Conservation (phyloP, 805 yeast species). For the Saccharomycopsis sp. region DNA sequence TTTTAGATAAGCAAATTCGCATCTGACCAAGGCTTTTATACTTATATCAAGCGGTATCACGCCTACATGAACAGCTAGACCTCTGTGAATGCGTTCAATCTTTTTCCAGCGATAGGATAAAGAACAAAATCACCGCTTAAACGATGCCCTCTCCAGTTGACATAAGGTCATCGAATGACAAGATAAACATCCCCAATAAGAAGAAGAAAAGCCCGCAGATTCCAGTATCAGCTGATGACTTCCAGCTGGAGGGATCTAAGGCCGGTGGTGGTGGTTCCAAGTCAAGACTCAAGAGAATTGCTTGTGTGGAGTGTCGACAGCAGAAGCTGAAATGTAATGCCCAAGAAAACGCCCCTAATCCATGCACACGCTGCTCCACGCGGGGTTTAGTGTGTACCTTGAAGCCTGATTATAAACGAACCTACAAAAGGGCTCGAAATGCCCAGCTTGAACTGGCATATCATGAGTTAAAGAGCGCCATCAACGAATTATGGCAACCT, state of each 20-base stretch:
- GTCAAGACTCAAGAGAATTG: slow-evolving; percentile 47
- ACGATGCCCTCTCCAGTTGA: too few species aligned
- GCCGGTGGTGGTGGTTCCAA: background rate
- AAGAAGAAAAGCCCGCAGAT: background rate
- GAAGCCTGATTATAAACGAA: slow-evolving; percentile 78
- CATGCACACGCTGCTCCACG: slow-evolving; percentile 78
- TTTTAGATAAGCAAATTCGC: too few species aligned
- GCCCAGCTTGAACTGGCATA: slow-evolving; percentile 81
- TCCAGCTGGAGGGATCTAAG: background rate
- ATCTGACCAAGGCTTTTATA: too few species aligned
- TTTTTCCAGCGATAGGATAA: too few species aligned
- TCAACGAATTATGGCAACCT: slow-evolving; percentile 27
- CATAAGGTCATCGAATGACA: background rate
- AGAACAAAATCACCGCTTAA: too few species aligned
- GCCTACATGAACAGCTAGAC: too few species aligned
- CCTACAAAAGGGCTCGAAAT: slow-evolving; percentile 78
- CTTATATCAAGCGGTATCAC: too few species aligned
- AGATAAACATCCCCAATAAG: background rate
- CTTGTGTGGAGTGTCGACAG: slow-evolving; percentile 94
- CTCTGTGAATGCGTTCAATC: too few species aligned
- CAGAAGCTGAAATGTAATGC: slow-evolving; percentile 93
- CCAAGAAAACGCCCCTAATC: slow-evolving; percentile 60
- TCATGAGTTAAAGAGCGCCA: slow-evolving; percentile 54
- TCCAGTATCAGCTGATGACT: background rate
- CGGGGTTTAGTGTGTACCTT: slow-evolving; percentile 65